Base-by-base conservation (phyloP, 345 rosid genomes). In the Raphanus raphanistrum region DNA sequence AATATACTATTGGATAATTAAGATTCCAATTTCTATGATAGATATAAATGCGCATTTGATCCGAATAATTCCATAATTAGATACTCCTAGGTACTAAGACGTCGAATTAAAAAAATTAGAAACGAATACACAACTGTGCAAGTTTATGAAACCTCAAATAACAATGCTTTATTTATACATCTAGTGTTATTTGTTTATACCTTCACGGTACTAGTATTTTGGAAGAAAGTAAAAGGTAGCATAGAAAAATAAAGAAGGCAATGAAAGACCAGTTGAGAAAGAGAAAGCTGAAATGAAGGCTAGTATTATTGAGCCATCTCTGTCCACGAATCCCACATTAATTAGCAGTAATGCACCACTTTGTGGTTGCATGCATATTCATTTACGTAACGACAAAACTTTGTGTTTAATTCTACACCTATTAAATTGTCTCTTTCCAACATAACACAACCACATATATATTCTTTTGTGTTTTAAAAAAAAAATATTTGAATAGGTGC, bases 321-420 rank as follows among this genome's bases (percentile, higher is more conserved):
- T 15, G 33, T 21, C 66, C 83, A 80, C 79, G 83, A 75, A 74
- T 41, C 76, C 79, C 69, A 65, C 69, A 64, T 70, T 70, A 70
- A 41, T 80, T 43, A 80, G 55, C 8, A 50, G 58, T 64, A 8
- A 31, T 33, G 76, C 72, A 55, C 76, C 67, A 57, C 75, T 57
- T 48, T 70, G 64, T 55, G 35, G 4, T 58, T 80, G 36, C 72
- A 57, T 75, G 64, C 80, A 35, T 71, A 80, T 80, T 80, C 65
- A 80, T 80, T 64, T 58, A 76, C 76, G 13, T 75, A 43, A 71
- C 72, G 83, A 80, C 83, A 80, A 75, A 80, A 63, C 25, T 68
- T 79, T 15, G 26, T 74, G 66, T 79, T 58, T 79, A 67, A 27
- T 55, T 64, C 13, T 21, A 21, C 21, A 21, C 21, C 21, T 54